phyloP scores from a whole-genome alignment of 2,329 filamentous ascomycete genomes.

The Talaromyces sp. region DNA sequence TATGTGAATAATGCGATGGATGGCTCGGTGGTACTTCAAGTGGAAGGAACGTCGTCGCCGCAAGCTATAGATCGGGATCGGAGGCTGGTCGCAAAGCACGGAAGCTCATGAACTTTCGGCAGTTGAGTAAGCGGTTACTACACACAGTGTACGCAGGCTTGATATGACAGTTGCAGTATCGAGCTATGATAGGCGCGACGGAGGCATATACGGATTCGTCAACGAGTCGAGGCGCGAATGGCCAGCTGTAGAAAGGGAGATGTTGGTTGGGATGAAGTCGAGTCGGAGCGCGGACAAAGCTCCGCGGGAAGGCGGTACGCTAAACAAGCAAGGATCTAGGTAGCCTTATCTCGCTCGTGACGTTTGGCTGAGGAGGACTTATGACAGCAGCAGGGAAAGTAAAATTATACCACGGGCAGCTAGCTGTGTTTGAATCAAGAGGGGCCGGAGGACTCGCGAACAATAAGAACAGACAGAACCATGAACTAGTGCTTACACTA shows the following conservation, averaged over 20 bases:
- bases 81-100: constrained; percentile 1
- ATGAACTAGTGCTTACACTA: not conserved
- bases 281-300: not conserved
- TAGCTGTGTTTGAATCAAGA: not conserved
- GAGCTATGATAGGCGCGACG: not conserved
- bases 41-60: not conserved
- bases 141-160: not conserved
- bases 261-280: not conserved
- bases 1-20: not conserved
- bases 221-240: not conserved
- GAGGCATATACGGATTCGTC: not conserved
- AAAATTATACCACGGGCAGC: not conserved
- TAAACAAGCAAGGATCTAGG: not conserved
- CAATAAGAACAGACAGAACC: not conserved
- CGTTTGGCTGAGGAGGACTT: not conserved
- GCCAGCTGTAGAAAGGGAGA: not conserved
- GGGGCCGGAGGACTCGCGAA: not conserved
- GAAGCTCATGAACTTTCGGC: constrained; percentile 31
- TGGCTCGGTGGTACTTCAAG: not conserved
- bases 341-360: not conserved
- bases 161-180: not conserved
- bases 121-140: not conserved
- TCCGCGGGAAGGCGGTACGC: not conserved
- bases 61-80: not conserved
- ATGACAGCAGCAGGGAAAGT: not conserved